Evolutionary conservation across 441 rosid genomes (phyloP).

Genomic region (Gossypium laxum): DNA sequence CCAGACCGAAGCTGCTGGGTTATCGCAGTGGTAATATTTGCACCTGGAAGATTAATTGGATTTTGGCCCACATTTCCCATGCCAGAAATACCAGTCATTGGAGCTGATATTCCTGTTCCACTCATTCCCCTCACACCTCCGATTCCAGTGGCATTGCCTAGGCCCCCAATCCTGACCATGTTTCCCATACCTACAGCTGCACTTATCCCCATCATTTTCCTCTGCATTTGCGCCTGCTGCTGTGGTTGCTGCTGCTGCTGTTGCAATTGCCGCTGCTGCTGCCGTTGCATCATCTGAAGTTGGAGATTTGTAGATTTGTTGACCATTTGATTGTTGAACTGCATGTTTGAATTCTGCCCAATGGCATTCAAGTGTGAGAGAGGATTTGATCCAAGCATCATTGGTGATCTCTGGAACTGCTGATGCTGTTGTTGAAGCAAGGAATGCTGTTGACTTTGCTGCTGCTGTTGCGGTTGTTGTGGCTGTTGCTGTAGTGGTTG

Average conservation of each 20-base stretch:
- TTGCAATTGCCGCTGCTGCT: not conserved
- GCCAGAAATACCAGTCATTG: constrained; percentile 50
- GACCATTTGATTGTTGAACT: constrained; percentile 60
- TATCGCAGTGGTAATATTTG: constrained; percentile 40
- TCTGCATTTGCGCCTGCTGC: constrained; percentile 41
- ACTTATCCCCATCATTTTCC: constrained; percentile 70
- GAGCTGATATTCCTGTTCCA: constrained; percentile 62
- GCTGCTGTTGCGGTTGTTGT: constrained; percentile 26
- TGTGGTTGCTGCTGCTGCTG: not conserved
- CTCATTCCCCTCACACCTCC: constrained; percentile 70
- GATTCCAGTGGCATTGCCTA: constrained; percentile 44
- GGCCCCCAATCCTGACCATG: constrained; percentile 57
- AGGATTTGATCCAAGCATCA: constrained; percentile 56
- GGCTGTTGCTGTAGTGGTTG: constrained; percentile 36
- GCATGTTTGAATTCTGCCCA: constrained; percentile 64
- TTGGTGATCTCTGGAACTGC: constrained; percentile 61
- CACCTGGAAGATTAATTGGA: constrained; percentile 46
- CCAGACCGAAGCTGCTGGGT: constrained; percentile 61
- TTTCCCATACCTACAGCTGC: constrained; percentile 53
- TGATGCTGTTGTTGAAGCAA: constrained; percentile 62
- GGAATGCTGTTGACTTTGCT: constrained; percentile 43
- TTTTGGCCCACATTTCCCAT: constrained; percentile 58
- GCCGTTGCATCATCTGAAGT: constrained; percentile 51
- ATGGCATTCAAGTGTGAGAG: constrained; percentile 54
- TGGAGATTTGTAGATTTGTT: constrained; percentile 58